Evolutionary conservation across 768 basidiomycete genomes (phyloP), one percentile per base, ranked within the genome.

Genomic region (Leccinum imitatum): DNA sequence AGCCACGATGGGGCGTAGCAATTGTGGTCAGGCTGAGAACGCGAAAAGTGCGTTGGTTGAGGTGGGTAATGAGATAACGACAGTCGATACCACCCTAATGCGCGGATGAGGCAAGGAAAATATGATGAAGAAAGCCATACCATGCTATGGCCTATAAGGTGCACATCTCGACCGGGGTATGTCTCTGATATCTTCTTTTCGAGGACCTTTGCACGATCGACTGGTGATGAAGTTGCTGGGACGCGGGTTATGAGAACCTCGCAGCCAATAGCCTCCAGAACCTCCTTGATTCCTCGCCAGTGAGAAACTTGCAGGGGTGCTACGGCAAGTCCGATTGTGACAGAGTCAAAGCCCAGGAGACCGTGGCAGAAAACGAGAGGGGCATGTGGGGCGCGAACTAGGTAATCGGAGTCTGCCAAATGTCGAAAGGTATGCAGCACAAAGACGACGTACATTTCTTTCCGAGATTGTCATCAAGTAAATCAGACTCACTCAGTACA

Each of bases 351-450:
- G 1, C 93, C 93, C 8, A 98, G 81, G 1, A 97, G 82, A 9
- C 95, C 96, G 70, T 98, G 96, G 65, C 96, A 98, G 74, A 98
- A 98, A 1, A 98, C 89, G 50, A 98, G 75, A 0, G 96, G 96
- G 63, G 93, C 85, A 59, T 83, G 83, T 0, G 95, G 89, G 1
- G 91, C 80, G 5, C 83, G 82, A 69, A 95, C 91, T 93, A 71
- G 6, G 25, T 17, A 25, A 61, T 37, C 5, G 35, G 27, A 25
- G 53, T 63, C 19, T 57, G 44, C 11, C 30, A 21, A 47, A 35
- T 10, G 19, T 48, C 19, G 47, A 59, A 63, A 58, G 50, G 27
- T 19, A 30, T 47, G 21, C 44, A 30, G 50, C 55, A 31, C 19
- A 33, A 6, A 57, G 21, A 27, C 35, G n/a, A 80, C 83, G 63